Evolutionary conservation across 106 monocot species (phyloP).

Genomic region (Apostasia ramifera): DNA sequence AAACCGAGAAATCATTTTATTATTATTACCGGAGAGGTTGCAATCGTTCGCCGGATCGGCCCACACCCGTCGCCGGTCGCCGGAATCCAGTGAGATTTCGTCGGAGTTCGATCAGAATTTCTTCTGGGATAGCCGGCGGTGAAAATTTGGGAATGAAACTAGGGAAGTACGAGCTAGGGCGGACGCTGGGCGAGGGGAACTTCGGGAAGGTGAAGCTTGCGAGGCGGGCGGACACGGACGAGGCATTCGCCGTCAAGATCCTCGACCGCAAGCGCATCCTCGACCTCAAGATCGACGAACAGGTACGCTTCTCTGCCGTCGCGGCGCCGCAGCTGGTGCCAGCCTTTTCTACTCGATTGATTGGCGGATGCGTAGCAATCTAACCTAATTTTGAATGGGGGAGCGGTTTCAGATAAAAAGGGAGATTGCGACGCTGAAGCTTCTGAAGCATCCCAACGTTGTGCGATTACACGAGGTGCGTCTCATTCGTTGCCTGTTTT

Average conservation of each 20-base stretch:
- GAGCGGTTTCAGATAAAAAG: constrained; percentile 39
- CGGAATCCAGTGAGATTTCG: not conserved
- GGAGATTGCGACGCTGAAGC: constrained; percentile 61
- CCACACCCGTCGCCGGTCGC: not conserved
- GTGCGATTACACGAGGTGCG: constrained; percentile 52
- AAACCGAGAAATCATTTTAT: not conserved
- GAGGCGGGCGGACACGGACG: constrained; percentile 38
- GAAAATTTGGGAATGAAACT: constrained; percentile 23
- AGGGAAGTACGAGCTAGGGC: constrained; percentile 71
- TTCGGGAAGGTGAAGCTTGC: constrained; percentile 89
- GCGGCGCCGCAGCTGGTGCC: not conserved
- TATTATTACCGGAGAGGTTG: not conserved
- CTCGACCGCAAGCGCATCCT: constrained; percentile 60
- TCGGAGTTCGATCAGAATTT: not conserved
- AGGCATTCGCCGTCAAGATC: constrained; percentile 72
- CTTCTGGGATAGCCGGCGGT: not conserved
- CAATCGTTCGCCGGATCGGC: not conserved
- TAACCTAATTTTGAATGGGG: not conserved
- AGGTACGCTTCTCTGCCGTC: constrained; percentile 19
- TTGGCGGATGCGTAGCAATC: not conserved
- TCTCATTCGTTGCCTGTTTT: not conserved
- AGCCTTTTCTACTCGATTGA: not conserved
- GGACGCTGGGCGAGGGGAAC: constrained; percentile 80
- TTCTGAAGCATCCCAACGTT: constrained; percentile 67
- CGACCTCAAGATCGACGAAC: constrained; percentile 41